Percentiles rank a stretch among this genome's conserved stretches.
phyloP scores from a whole-genome alignment of 202 grass and related monocot species.

The Musa balbisiana region DNA sequence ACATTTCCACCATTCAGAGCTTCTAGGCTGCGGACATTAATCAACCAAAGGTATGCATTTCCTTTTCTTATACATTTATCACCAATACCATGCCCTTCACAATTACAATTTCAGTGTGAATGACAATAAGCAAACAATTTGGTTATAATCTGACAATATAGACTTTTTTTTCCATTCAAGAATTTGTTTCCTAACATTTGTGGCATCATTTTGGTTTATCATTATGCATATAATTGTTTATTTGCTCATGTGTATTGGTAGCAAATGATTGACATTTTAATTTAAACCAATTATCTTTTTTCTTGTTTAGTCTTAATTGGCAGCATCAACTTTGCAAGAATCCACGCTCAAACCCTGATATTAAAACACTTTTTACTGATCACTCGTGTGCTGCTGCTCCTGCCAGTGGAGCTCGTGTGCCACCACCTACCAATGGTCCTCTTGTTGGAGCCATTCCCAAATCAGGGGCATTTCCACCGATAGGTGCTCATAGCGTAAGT shows the following conservation, averaged over 20 bases:
- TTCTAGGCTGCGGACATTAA: conserved; percentile 79
- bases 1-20: conserved; percentile 94
- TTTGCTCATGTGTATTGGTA: no score
- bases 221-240: no score
- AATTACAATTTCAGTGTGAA: no score
- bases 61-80: not conserved
- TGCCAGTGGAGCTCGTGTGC: conserved; percentile 77
- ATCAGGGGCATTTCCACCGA: conserved; percentile 87
- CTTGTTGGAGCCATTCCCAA: conserved; percentile 92
- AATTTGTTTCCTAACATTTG: no score
- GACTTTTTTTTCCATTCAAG: no score
- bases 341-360: conserved; percentile 94
- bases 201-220: no score
- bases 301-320: conserved; percentile 74
- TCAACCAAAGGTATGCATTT: conserved; percentile 16
- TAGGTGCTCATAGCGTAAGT: conserved; percentile 85
- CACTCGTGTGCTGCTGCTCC: conserved; percentile 79
- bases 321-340: conserved; percentile 99
- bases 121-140: no score
- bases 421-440: conserved; percentile 73
- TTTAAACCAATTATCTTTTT: not conserved
- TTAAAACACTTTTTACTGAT: conserved; percentile 98
- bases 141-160: no score
- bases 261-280: no score
- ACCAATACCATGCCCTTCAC: no score